A percentile compares a stretch with the other conserved stretches of the same genome.
Conservation (phyloP, 1,284 basidiomycete genomes). For the Schizophyllum commune region DNA sequence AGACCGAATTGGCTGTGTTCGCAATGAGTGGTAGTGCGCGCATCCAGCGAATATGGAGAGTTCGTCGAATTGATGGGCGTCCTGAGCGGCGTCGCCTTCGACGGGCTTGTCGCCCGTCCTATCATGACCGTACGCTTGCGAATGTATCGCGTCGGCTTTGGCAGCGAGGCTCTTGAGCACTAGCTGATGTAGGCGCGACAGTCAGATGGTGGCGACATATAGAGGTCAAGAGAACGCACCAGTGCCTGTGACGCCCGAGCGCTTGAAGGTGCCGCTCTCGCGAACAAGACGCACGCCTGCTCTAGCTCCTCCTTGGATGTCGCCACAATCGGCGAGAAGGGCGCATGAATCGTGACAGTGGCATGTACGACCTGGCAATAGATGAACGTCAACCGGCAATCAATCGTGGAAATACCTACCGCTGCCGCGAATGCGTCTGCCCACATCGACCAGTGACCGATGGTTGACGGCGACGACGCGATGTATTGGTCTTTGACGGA, state of each 20-base stretch:
- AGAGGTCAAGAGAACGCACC: constrained; percentile 28
- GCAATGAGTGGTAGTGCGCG: too few relatives aligned
- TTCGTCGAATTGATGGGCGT: too few relatives aligned
- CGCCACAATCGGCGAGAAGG: constrained; percentile 47
- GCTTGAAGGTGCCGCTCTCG: constrained; percentile 44
- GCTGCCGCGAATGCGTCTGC: constrained; percentile 57
- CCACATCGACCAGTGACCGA: constrained; percentile 58
- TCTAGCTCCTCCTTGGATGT: constrained; percentile 58
- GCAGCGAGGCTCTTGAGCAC: not conserved
- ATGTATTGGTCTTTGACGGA: constrained; percentile 45
- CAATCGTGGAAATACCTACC: constrained; percentile 26
- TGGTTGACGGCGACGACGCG: constrained; percentile 40
- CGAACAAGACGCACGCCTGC: constrained; percentile 54
- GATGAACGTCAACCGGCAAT: not conserved
- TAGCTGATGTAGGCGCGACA: not conserved
- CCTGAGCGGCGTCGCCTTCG: too few relatives aligned
- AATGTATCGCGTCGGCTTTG: not conserved
- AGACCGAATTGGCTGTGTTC: too few relatives aligned
- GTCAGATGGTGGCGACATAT: not conserved
- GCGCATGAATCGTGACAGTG: constrained; percentile 56
- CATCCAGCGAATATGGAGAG: too few relatives aligned
- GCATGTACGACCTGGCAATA: constrained; percentile 51
- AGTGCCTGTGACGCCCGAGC: constrained; percentile 52
- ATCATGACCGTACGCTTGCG: too few relatives aligned
- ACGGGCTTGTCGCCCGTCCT: too few relatives aligned